Percentiles rank a stretch among this genome's conserved stretches.
Conservation (phyloP, 1,139 yeast species). For the Candida tropicalis region DNA sequence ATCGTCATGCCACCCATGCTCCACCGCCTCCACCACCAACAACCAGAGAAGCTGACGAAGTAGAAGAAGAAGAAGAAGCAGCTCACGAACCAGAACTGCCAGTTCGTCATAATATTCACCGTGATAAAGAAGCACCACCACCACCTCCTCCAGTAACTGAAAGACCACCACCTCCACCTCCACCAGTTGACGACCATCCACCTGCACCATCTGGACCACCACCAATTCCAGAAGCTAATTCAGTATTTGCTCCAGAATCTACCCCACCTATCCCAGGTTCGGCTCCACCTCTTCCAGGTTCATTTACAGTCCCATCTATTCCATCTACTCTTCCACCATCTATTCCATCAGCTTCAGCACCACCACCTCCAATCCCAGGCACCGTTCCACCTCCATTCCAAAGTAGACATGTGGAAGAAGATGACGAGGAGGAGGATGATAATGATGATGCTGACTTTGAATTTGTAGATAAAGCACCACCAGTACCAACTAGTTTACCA, state of each 20-base stretch:
- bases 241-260: neutral
- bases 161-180: slow-evolving; percentile 11
- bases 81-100: slow-evolving; percentile 16
- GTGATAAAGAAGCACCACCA: slow-evolving; percentile 14
- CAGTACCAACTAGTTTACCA: slow-evolving; percentile 9
- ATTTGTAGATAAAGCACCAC: slow-evolving; percentile 10
- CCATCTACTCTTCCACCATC: slow-evolving; percentile 9
- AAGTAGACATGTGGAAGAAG: slow-evolving; percentile 6
- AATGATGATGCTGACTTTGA: slow-evolving; percentile 17
- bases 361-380: slow-evolving; percentile 4
- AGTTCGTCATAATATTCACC: slow-evolving; percentile 21
- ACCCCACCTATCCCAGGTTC: slow-evolving; percentile 1
- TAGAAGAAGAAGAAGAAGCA: neutral
- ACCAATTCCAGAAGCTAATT: slow-evolving; percentile 6
- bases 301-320: slow-evolving; percentile 8
- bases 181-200: slow-evolving; percentile 3
- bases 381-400: neutral
- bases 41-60: neutral
- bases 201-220: slow-evolving; percentile 12
- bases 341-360: slow-evolving; percentile 3
- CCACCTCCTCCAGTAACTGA: slow-evolving; percentile 10
- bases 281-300: slow-evolving; percentile 11
- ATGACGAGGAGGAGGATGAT: slow-evolving; percentile 11
- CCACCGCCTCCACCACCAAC: slow-evolving; percentile 17
- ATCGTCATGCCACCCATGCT: slow-evolving; percentile 15